phyloP scores from a whole-genome alignment of 2,329 filamentous ascomycete species.

The Microdochium bolleyi region DNA sequence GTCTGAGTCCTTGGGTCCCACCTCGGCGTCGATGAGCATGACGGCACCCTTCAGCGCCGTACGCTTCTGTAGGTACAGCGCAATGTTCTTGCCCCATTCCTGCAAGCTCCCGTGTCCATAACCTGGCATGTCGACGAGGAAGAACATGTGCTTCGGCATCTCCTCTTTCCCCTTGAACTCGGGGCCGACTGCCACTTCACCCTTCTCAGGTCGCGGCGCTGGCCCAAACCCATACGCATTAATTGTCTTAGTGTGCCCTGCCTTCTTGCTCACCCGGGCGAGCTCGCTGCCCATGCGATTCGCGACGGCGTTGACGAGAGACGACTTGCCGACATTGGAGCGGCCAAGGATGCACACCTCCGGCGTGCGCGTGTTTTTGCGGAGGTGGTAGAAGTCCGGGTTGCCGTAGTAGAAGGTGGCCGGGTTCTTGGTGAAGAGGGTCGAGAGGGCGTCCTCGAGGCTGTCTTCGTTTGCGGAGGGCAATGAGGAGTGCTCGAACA shows the following conservation, averaged over 20 bases:
- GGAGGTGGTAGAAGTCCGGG: conserved; percentile 35
- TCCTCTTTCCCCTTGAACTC: conserved; percentile 22
- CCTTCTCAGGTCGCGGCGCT: conserved; percentile 10
- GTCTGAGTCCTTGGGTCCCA: conserved; percentile 41
- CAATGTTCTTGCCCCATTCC: conserved; percentile 45
- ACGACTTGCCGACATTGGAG: conserved; percentile 85
- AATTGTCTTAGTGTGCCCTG: conserved; percentile 46
- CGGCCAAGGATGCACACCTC: conserved; percentile 75
- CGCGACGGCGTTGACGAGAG: conserved; percentile 75
- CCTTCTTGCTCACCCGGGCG: conserved; percentile 40
- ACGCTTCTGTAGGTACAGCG: conserved; percentile 39
- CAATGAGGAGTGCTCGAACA: conserved; percentile 19
- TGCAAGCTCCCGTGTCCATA: conserved; percentile 37
- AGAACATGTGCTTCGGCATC: conserved; percentile 35
- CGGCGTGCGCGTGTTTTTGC: conserved; percentile 41
- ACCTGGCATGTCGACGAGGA: conserved; percentile 43
- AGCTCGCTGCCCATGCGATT: conserved; percentile 41
- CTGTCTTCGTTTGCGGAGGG: conserved; percentile 9
- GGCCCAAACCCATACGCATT: conserved; percentile 49
- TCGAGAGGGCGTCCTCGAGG: conserved; percentile 12
- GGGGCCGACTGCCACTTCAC: conserved; percentile 12
- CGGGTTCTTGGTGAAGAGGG: conserved; percentile 15
- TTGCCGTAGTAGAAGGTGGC: conserved; percentile 16
- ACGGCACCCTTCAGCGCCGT: conserved; percentile 41
- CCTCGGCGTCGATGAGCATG: conserved; percentile 44